Percentiles rank a stretch among this genome's conserved stretches.
These are phyloP conservation scores for Penicillium soppii DNA, from an alignment of 495 filamentous ascomycete genomes.

Conservation along the genomic window DNA sequence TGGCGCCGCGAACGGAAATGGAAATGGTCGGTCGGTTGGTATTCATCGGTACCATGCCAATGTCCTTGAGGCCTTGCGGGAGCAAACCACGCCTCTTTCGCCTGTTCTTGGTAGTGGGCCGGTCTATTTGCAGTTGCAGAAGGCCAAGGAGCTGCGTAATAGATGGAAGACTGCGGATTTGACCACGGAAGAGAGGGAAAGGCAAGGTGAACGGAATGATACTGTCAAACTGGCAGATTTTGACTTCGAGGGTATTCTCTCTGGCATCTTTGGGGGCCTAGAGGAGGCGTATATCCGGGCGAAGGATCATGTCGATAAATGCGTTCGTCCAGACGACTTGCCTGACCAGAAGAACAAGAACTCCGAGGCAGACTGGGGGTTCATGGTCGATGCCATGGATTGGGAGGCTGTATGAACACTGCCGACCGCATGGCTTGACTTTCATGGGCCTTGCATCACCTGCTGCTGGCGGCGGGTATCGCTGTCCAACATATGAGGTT, in stretches of 20 bases:
- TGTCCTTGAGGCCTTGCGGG: slow-evolving; percentile 55
- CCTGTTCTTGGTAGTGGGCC: slow-evolving; percentile 47
- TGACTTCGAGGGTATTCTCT: slow-evolving; percentile 55
- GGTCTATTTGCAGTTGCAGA: slow-evolving; percentile 46
- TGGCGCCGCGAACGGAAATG: slow-evolving; percentile 7
- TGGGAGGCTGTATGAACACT: slow-evolving; percentile 51
- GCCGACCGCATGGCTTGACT: too few relatives aligned
- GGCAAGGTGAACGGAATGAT: slow-evolving; percentile 13
- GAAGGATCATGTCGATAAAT: slow-evolving; percentile 25
- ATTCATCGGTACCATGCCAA: slow-evolving; percentile 63
- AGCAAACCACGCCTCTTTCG: slow-evolving; percentile 49
- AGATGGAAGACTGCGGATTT: slow-evolving; percentile 62
- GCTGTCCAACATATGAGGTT: background rate
- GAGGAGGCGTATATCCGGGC: slow-evolving; percentile 35
- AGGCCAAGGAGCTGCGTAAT: slow-evolving; percentile 65
- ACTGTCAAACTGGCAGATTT: slow-evolving; percentile 47
- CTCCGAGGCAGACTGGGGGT: slow-evolving; percentile 51
- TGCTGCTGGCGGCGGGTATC: background rate
- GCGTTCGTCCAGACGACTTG: slow-evolving; percentile 3
- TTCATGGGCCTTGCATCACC: background rate
- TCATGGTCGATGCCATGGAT: slow-evolving; percentile 67
- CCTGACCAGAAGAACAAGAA: slow-evolving; percentile 9
- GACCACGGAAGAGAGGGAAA: slow-evolving; percentile 34
- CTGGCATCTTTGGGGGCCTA: slow-evolving; percentile 36
- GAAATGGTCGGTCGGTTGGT: slow-evolving; percentile 7